Evolutionary conservation across 2,329 filamentous ascomycete species (phyloP), one percentile per base, ranked within the genome.

Genomic region (Fusarium cyanostomum): DNA sequence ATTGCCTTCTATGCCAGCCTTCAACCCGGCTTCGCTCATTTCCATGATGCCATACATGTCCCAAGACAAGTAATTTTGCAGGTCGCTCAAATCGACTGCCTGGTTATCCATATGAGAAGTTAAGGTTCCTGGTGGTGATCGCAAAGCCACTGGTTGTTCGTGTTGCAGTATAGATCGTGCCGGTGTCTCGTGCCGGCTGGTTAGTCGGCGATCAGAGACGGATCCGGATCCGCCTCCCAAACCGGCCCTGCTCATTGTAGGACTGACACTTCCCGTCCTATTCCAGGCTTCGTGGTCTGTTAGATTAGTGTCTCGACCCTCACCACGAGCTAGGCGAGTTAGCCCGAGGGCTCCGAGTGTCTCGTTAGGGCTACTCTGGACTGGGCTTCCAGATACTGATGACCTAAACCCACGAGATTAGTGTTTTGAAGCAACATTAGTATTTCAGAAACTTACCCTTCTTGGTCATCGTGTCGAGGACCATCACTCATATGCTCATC

Each of bases 31-130:
- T 8, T 76, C 76, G 28, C 74, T 75, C 71, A 78, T 75, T 56
- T 78, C 77, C 73, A 78, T 77, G 31, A 78, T 76, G 16, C 76
- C 76, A 44, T 77, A 76, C 73, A 78, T 75, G 50, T 79, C 77
- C 77, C 77, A 78, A 6, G 75, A 75, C 46, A 78, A 48, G 35
- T 77, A 78, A 53, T 73, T 77, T 48, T 78, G 75, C 53, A 79
- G 52, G 53, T 79, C 77, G 26, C 75, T 75, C 10, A 78, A 62
- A 48, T 78, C 77, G 5, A 79, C 71, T 24, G 72, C 73, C n/a
- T 71, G 52, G 26, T 77, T 71, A 18, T 73, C 72, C 74, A 77
- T 76, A 13, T 71, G 61, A 15, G 64, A 51, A n/a, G 63, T 42
- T 12, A 62, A 45, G 10, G 56, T 43, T 12, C 64, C 66, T 5